Conservation (phyloP, 768 basidiomycete genomes). For the Cytidiella melzeri region DNA sequence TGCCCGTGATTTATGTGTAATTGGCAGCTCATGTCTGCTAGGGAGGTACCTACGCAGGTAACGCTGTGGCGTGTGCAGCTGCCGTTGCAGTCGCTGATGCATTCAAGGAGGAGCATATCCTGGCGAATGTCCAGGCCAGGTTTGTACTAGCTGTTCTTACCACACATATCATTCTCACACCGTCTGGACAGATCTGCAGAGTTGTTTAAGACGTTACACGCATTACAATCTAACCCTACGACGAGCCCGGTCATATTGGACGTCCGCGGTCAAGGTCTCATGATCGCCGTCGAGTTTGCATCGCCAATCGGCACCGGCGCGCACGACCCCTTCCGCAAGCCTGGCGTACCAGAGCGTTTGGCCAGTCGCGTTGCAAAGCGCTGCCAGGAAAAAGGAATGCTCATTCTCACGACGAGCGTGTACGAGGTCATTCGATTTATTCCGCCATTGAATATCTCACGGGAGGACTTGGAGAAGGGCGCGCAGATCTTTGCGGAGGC, state of each 20-base stretch:
- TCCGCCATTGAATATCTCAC: slow-evolving; percentile 77
- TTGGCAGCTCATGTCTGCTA: slow-evolving; percentile 20
- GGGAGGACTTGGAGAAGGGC: slow-evolving; percentile 70
- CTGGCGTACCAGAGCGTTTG: slow-evolving; percentile 42
- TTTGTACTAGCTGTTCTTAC: slow-evolving; percentile 22
- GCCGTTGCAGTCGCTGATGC: slow-evolving; percentile 76
- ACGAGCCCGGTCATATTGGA: slow-evolving; percentile 66
- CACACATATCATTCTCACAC: not conserved
- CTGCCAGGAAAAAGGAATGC: slow-evolving; percentile 81
- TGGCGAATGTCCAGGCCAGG: slow-evolving; percentile 75
- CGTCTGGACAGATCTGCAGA: slow-evolving; percentile 52
- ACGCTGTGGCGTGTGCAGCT: slow-evolving; percentile 89
- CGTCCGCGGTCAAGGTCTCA: slow-evolving; percentile 83
- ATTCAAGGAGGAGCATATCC: slow-evolving; percentile 73
- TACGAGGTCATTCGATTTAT: slow-evolving; percentile 92
- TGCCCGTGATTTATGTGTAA: not conserved
- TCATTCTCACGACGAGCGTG: slow-evolving; percentile 84
- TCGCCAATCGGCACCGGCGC: slow-evolving; percentile 49
- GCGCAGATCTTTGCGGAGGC: slow-evolving; percentile 60
- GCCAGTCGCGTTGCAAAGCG: slow-evolving; percentile 67
- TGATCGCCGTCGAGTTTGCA: slow-evolving; percentile 80
- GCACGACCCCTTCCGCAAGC: slow-evolving; percentile 38
- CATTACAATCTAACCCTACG: slow-evolving; percentile 46
- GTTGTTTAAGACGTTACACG: slow-evolving; percentile 56
- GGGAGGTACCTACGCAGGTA: slow-evolving; percentile 91